A percentile compares a stretch with the other conserved stretches of the same genome.
Conservation (phyloP, 441 rosid species). For the Eruca vesicaria region DNA sequence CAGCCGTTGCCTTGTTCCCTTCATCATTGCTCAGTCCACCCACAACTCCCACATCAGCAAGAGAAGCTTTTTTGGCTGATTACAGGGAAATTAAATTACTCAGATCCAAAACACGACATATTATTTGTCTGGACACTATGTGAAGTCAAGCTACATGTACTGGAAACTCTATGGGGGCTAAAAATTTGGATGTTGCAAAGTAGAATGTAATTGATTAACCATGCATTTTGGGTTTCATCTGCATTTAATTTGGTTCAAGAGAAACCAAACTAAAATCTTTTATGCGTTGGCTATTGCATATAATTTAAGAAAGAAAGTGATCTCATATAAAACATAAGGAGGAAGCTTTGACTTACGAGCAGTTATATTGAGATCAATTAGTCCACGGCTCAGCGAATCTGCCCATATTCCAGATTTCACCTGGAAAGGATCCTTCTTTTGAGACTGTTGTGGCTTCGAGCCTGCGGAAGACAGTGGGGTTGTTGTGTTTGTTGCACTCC, state of each 20-base stretch:
- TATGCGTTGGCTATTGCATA: too few species aligned
- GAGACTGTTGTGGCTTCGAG: conserved; percentile 37
- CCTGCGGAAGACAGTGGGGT: conserved; percentile 38
- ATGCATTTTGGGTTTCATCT: not conserved
- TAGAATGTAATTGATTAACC: not conserved
- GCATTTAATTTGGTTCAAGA: not conserved
- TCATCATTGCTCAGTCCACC: conserved; percentile 70
- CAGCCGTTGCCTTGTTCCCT: conserved; percentile 55
- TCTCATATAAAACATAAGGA: not conserved
- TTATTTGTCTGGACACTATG: not conserved
- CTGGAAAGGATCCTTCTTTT: conserved; percentile 66
- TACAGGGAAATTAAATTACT: conserved; percentile 7
- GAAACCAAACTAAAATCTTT: too few species aligned
- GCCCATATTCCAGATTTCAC: conserved; percentile 98
- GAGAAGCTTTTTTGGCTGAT: conserved; percentile 91
- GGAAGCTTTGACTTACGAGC: conserved; percentile 65
- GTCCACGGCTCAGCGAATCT: conserved; percentile 92
- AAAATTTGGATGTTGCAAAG: not conserved
- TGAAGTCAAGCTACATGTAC: not conserved
- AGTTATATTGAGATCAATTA: conserved; percentile 95
- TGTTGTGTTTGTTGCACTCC: conserved; percentile 38
- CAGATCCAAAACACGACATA: not conserved
- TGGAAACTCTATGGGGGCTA: not conserved
- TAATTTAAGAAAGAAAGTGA: too few species aligned
- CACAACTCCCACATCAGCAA: conserved; percentile 75